Percentiles rank a stretch among this genome's conserved stretches.
These are phyloP conservation scores for Fonsecaea pedrosoi DNA, from an alignment of 2,329 filamentous ascomycete species.

Conservation along the genomic window DNA sequence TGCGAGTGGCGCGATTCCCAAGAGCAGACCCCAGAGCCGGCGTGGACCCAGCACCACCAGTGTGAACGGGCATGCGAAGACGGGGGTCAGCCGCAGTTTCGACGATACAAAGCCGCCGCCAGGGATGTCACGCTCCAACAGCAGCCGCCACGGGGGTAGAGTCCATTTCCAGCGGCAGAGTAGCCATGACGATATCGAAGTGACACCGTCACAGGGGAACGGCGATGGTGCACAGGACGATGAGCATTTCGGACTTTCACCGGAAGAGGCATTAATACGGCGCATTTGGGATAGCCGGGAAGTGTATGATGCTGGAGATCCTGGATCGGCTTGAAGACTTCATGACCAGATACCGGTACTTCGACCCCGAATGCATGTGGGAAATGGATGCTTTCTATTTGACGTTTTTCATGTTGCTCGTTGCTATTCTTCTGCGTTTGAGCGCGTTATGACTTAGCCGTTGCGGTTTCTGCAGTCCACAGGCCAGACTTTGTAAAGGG, in stretches of 20 bases:
- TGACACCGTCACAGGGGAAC: slow-evolving; percentile 38
- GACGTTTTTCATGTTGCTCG: slow-evolving; percentile 11
- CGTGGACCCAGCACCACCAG: slow-evolving; percentile 27
- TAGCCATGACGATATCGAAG: slow-evolving; percentile 41
- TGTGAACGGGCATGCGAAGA: slow-evolving; percentile 27
- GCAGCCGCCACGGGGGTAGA: slow-evolving; percentile 23
- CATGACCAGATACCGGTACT: neutral
- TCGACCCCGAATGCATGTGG: neutral
- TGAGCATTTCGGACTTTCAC: slow-evolving; percentile 35
- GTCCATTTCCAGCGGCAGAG: slow-evolving; percentile 40
- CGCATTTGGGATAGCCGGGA: slow-evolving; percentile 39
- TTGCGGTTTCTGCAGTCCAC: neutral
- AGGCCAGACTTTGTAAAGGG: neutral
- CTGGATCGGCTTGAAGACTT: slow-evolving; percentile 9
- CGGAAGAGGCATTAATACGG: slow-evolving; percentile 38
- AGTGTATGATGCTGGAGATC: slow-evolving; percentile 33
- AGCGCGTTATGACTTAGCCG: slow-evolving; percentile 16
- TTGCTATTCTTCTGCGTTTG: slow-evolving; percentile 26
- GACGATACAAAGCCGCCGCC: slow-evolving; percentile 31
- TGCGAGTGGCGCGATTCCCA: slow-evolving; percentile 18
- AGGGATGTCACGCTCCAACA: slow-evolving; percentile 20
- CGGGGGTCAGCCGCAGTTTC: slow-evolving; percentile 28
- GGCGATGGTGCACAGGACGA: slow-evolving; percentile 35
- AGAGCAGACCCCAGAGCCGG: slow-evolving; percentile 37
- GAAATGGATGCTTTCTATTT: neutral